A percentile compares a stretch with the other conserved stretches of the same genome.
Evolutionary conservation across 108 stramenopile species (phyloP).

Genomic region (Skeletonema tropicum): DNA sequence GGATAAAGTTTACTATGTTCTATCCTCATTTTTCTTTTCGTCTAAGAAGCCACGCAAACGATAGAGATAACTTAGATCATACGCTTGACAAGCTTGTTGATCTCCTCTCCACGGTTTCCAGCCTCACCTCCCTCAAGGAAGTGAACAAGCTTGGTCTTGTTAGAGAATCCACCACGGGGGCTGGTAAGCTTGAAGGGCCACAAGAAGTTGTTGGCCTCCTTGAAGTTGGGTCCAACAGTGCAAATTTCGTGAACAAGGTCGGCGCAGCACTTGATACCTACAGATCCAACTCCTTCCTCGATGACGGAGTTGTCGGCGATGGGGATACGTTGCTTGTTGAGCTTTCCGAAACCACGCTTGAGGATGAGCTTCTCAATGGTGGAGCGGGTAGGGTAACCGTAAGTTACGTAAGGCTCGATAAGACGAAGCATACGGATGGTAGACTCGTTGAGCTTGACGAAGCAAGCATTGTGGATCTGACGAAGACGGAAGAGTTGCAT

Average conservation of each 20-base stretch:
- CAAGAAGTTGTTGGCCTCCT: conserved; percentile 99
- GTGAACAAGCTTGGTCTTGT: conserved; percentile 98
- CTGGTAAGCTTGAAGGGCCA: conserved; percentile 99
- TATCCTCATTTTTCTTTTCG: conserved; percentile 24
- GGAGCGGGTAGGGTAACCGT: conserved; percentile 96
- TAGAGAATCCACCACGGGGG: conserved; percentile 96
- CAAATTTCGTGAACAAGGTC: conserved; percentile 95
- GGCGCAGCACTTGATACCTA: conserved; percentile 90
- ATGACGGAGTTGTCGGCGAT: conserved; percentile 96
- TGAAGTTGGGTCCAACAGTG: conserved; percentile 99
- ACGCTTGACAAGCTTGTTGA: conserved; percentile 94
- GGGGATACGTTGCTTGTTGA: conserved; percentile 96
- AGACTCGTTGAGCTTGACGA: conserved; percentile 98
- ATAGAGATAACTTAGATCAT: conserved; percentile 85
- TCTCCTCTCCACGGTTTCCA: conserved; percentile 95
- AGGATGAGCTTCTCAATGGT: conserved; percentile 96
- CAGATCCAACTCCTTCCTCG: conserved; percentile 82
- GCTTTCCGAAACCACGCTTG: conserved; percentile 99
- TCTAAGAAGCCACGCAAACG: conserved; percentile 6
- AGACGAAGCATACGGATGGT: conserved; percentile 99
- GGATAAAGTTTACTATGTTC: conserved; percentile 45
- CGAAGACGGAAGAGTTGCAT: conserved; percentile 99
- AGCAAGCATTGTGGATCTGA: conserved; percentile 99
- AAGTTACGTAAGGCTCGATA: conserved; percentile 99
- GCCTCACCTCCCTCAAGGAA: conserved; percentile 99